These are phyloP conservation scores for Thozetella sp. DNA, from an alignment of 495 filamentous ascomycete species.

Conservation along the genomic window DNA sequence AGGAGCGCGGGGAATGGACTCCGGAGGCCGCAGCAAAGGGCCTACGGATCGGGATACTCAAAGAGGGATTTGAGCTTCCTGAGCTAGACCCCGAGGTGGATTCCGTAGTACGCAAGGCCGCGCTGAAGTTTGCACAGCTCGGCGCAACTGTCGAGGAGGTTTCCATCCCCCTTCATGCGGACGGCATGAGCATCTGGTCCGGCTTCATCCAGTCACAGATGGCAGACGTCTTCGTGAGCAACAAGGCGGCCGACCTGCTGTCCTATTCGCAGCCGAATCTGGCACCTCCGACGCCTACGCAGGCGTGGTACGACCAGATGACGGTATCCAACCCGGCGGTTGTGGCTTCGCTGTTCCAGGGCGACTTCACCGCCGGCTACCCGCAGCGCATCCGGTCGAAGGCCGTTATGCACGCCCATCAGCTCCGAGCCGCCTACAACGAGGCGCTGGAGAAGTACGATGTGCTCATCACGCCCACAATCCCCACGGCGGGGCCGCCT, in stretches of 20 bases:
- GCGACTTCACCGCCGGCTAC: slow-evolving; percentile 23
- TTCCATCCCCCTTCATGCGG: slow-evolving; percentile 45
- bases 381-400: slow-evolving; percentile 32
- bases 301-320: slow-evolving; percentile 31
- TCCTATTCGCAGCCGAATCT: slow-evolving; percentile 24
- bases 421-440: slow-evolving; percentile 48
- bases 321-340: slow-evolving; percentile 32
- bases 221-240: slow-evolving; percentile 29
- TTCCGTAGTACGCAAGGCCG: slow-evolving; percentile 33
- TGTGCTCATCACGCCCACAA: slow-evolving; percentile 45
- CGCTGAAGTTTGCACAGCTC: slow-evolving; percentile 35
- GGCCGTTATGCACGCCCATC: slow-evolving; percentile 39
- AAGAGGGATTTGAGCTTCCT: slow-evolving; percentile 39
- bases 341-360: slow-evolving; percentile 31
- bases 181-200: slow-evolving; percentile 52
- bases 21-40: slow-evolving; percentile 25
- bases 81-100: slow-evolving; percentile 33
- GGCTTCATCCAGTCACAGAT: slow-evolving; percentile 31
- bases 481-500: slow-evolving; percentile 39
- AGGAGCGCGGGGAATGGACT: slow-evolving; percentile 26
- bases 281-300: slow-evolving; percentile 22
- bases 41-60: slow-evolving; percentile 43
- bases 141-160: slow-evolving; percentile 48
- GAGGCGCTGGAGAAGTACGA: slow-evolving; percentile 38
- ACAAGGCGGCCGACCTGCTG: slow-evolving; percentile 22